These are phyloP conservation scores for Populus hybrid DNA, from an alignment of 441 rosid genomes.

Conservation along the genomic window DNA sequence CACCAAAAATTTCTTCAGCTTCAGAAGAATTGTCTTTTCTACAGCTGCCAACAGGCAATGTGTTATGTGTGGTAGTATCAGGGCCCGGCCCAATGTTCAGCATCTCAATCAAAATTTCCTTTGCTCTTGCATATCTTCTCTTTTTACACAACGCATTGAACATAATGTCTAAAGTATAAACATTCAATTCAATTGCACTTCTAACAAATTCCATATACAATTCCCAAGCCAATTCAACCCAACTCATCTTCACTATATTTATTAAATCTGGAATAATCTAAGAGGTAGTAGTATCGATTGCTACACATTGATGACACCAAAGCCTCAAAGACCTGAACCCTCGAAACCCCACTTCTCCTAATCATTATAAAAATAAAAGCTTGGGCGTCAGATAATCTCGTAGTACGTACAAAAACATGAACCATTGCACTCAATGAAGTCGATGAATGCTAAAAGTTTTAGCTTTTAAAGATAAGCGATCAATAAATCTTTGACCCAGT, in stretches of 20 bases:
- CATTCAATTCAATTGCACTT: conserved; percentile 49
- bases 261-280: too few relatives aligned
- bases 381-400: conserved; percentile 73
- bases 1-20: conserved; percentile 46
- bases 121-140: conserved; percentile 52
- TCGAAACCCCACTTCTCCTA: conserved; percentile 68
- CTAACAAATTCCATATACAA: conserved; percentile 49
- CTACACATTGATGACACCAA: conserved; percentile 38
- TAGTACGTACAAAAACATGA: conserved; percentile 53
- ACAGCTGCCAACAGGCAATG: conserved; percentile 63
- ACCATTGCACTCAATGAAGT: conserved; percentile 62
- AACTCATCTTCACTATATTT: conserved; percentile 23
- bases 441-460: conserved; percentile 52
- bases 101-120: conserved; percentile 60
- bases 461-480: conserved; percentile 30
- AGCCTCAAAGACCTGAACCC: conserved; percentile 47
- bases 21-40: conserved; percentile 47
- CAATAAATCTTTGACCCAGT: conserved; percentile 46
- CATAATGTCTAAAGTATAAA: conserved; percentile 76
- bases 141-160: conserved; percentile 71
- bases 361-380: conserved; percentile 70
- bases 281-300: conserved; percentile 8
- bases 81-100: conserved; percentile 50
- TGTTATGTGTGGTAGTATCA: conserved; percentile 61
- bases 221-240: conserved; percentile 74